These are phyloP conservation scores for Linnemannia elongata DNA, from an alignment of 192 early-diverging fungal species.

Conservation along the genomic window DNA sequence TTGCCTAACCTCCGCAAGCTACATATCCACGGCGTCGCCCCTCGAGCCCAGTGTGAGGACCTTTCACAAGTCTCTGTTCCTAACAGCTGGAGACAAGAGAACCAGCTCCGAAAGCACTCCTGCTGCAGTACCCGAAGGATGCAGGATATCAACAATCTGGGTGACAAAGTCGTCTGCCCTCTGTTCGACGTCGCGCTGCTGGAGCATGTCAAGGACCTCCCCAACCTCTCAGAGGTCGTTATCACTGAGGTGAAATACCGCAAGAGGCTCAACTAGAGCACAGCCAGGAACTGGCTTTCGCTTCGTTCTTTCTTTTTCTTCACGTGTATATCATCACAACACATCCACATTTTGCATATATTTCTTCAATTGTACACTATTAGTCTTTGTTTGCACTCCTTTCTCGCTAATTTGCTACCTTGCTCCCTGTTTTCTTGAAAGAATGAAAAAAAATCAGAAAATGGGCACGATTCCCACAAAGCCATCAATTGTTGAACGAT, in stretches of 20 bases:
- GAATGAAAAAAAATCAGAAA: no score
- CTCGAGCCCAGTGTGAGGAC: conserved; percentile 26
- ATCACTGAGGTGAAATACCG: not conserved
- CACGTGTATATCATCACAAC: no score
- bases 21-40: not conserved
- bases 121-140: not conserved
- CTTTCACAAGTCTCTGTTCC: conserved; percentile 12
- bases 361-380: no score
- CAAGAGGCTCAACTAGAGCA: not conserved
- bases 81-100: not conserved
- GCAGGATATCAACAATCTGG: not conserved
- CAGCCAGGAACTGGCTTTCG: no score
- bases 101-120: not conserved
- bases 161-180: not conserved
- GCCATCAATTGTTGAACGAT: no score
- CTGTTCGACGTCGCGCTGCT: not conserved
- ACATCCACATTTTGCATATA: no score
- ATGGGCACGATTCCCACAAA: no score
- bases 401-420: no score
- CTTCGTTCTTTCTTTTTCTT: no score
- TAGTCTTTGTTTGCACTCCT: no score
- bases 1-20: not conserved
- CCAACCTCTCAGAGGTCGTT: not conserved
- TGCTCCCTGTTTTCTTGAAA: no score
- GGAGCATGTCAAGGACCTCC: not conserved